phyloP scores from a whole-genome alignment of 176 grass and related monocot species.

The maize (Zea mays) region DNA sequence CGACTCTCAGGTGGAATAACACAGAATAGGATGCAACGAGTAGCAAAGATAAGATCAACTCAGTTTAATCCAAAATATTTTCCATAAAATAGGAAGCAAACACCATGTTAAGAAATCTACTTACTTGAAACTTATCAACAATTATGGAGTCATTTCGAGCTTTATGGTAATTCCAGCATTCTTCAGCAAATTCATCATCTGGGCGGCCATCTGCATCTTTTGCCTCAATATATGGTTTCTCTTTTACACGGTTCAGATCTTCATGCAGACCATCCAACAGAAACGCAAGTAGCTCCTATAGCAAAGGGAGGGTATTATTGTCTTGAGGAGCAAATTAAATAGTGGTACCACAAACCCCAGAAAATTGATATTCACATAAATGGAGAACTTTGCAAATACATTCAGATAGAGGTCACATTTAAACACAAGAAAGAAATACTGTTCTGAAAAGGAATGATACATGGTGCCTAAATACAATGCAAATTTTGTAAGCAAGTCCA shows the following conservation, averaged over 20 bases:
- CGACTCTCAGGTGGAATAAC: background rate
- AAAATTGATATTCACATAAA: background rate
- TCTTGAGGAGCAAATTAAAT: background rate
- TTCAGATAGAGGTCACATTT: background rate
- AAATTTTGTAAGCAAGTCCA: background rate
- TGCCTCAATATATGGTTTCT: conserved; percentile 97
- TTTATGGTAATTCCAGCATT: conserved; percentile 93
- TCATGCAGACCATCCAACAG: conserved; percentile 96
- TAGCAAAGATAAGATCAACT: background rate
- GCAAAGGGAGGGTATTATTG: conserved; percentile 10
- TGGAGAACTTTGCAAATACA: background rate
- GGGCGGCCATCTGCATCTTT: conserved; percentile 83
- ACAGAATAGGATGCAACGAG: background rate
- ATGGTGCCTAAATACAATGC: background rate
- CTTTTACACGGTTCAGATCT: conserved; percentile 98
- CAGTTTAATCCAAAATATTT: conserved; percentile 17
- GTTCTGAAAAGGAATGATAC: conserved; percentile 1
- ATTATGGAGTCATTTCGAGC: conserved; percentile 98
- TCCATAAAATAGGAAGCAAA: background rate
- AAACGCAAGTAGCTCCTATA: conserved; percentile 94
- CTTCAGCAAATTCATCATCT: conserved; percentile 85
- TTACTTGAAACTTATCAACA: conserved; percentile 96
- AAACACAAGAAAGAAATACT: background rate
- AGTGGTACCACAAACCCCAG: background rate
- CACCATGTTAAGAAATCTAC: background rate